Base-by-base conservation (phyloP, 1,139 yeast species). In the Hemisphaericaspora xylofermentans region DNA sequence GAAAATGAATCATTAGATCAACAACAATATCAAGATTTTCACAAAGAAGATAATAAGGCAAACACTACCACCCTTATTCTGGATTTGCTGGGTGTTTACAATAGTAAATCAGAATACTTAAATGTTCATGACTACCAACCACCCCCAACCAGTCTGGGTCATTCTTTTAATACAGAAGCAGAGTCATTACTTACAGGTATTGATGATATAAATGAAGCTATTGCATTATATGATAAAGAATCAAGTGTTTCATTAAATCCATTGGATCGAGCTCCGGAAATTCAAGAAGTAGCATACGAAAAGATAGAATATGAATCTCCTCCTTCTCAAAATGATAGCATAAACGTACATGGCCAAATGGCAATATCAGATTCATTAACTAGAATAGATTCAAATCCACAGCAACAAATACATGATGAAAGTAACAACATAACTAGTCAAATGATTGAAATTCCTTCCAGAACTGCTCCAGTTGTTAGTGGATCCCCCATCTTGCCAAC, bases 241-340 rank as follows among this genome's bases (percentile, higher is more conserved):
- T 14, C 31, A 1, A 14, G 19, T 19, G 27, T 33, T n/a, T 34
- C 38, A 16, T 28, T 35, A 13, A 35, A 2, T 16, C 16, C 14
- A 9, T 39, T 14, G n/a, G 49, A 48, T 35, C 40, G 41, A 19
- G 49, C 36, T 36, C 51, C 51, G 15, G 45, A 48, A 13, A 48
- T 48, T 41, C 39, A 36, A 29, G 50, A 43, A 6, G 44, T 43
- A 7, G 19, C 41, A 21, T 21, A 39, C 4, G 49, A 46, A 22
- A 28, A 39, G n/a, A 28, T 44, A 24, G 50, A 42, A 5, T 33
- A 35, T 33, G 35, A 36, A 24, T 17, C 34, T 15, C 41, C 29
- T 9, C 36, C n/a, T n/a, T n/a, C n/a, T n/a, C n/a, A n/a, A n/a
- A n/a, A 42, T 5, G 21, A 41, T 36, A 21, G 26, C 15, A 33